Evolutionary conservation across 768 basidiomycete species (phyloP).

Genomic region (Amanita thiersii): DNA sequence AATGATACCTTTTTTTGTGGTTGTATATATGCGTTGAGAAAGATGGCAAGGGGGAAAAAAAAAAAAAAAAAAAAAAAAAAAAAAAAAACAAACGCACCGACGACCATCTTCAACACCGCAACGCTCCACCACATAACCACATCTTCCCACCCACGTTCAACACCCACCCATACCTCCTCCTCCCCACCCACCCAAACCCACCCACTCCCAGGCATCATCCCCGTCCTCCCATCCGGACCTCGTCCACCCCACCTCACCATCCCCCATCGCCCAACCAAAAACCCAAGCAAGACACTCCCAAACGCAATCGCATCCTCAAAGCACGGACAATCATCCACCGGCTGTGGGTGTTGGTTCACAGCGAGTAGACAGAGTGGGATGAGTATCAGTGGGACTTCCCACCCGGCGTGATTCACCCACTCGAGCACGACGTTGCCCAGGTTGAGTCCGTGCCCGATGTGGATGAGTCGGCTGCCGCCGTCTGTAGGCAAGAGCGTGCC

Average conservation of each 20-base stretch:
- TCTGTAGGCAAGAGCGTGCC: slow-evolving; percentile 10
- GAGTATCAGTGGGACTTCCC: slow-evolving; percentile 53
- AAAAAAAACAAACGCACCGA: slow-evolving; percentile 23
- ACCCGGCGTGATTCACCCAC: slow-evolving; percentile 29
- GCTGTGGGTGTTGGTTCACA: slow-evolving; percentile 89
- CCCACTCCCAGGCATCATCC: slow-evolving; percentile 54
- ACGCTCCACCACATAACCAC: slow-evolving; percentile 37
- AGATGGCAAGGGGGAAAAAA: slow-evolving; percentile 4
- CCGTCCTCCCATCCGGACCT: slow-evolving; percentile 14
- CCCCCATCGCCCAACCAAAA: slow-evolving; percentile 61
- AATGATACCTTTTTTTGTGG: slow-evolving; percentile 76
- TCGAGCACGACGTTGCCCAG: slow-evolving; percentile 24
- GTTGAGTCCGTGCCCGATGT: slow-evolving; percentile 31
- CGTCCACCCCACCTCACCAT: slow-evolving; percentile 28
- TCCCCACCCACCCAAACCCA: slow-evolving; percentile 24
- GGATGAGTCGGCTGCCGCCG: slow-evolving; percentile 17
- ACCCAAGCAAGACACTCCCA: slow-evolving; percentile 77
- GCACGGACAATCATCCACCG: slow-evolving; percentile 95
- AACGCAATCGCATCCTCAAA: slow-evolving; percentile 97
- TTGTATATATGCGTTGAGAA: too few species aligned
- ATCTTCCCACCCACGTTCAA: slow-evolving; percentile 30
- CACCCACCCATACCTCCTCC: slow-evolving; percentile 25
- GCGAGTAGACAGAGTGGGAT: slow-evolving; percentile 59
- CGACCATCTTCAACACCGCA: slow-evolving; percentile 37
- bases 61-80: background rate